Conservation (phyloP, 768 basidiomycete genomes). For the Butyriboletus loyo region DNA sequence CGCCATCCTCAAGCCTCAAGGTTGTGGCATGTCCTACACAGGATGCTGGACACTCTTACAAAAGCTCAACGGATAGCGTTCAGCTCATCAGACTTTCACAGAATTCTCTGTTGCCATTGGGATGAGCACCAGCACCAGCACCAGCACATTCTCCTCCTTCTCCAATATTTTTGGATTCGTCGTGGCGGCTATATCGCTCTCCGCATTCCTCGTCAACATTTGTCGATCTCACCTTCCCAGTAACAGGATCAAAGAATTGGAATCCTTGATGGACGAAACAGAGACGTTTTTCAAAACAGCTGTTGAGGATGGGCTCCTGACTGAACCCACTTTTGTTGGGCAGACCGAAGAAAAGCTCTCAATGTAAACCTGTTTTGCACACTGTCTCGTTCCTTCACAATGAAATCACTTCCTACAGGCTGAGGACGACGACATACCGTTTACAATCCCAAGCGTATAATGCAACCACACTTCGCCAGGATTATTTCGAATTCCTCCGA, state of each 20-base stretch:
- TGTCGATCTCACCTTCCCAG: slow-evolving; percentile 3
- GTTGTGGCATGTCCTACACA: neutral
- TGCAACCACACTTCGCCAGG: neutral
- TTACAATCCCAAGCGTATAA: neutral
- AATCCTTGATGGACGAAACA: neutral
- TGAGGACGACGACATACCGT: neutral
- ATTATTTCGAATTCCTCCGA: neutral
- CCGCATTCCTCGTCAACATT: neutral
- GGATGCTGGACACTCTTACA: neutral
- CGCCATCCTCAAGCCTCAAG: slow-evolving; percentile 3
- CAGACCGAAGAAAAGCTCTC: neutral
- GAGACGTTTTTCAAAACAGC: neutral
- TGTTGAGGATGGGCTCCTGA: slow-evolving; percentile 7
- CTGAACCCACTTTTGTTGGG: neutral
- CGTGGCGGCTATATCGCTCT: neutral
- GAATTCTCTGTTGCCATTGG: too few species aligned
- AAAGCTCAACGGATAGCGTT: neutral
- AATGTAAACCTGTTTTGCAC: neutral
- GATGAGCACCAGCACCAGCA: too few species aligned
- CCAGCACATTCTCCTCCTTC: neutral
- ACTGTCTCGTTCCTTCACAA: too few species aligned
- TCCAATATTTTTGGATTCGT: slow-evolving; percentile 3
- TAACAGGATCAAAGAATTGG: slow-evolving; percentile 5
- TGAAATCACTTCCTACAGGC: neutral
- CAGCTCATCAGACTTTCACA: neutral